Percentiles rank a stretch among this genome's conserved stretches.
These are phyloP conservation scores for Brasilioporus rufonigricans DNA, from an alignment of 768 basidiomycete species.

Conservation along the genomic window DNA sequence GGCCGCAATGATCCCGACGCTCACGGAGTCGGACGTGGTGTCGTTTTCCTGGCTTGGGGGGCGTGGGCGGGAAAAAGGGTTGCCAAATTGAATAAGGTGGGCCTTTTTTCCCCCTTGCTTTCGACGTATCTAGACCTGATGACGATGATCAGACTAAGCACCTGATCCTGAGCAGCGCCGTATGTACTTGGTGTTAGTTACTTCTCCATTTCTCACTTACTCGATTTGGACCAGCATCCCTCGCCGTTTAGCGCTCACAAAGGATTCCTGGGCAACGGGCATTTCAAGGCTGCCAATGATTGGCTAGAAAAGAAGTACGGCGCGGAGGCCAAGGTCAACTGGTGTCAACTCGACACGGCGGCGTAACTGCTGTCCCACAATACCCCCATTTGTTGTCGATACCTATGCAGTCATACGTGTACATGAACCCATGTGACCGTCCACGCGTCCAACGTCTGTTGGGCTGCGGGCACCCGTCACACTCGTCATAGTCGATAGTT, in stretches of 20 bases:
- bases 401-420: conserved; percentile 22
- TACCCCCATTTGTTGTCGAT: conserved; percentile 29
- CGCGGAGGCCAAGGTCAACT: conserved; percentile 64
- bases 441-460: conserved; percentile 8
- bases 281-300: conserved; percentile 83
- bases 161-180: conserved; percentile 73
- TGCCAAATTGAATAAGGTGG: conserved; percentile 69
- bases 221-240: conserved; percentile 62
- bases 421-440: conserved; percentile 13
- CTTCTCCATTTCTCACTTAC: conserved; percentile 26
- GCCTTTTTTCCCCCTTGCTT: conserved; percentile 15
- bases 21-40: conserved; percentile 64
- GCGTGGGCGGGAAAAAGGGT: conserved; percentile 83
- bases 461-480: conserved; percentile 21
- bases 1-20: conserved; percentile 32
- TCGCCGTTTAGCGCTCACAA: conserved; percentile 74
- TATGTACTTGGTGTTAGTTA: conserved; percentile 37
- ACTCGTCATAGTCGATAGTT: conserved; percentile 1
- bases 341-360: conserved; percentile 50
- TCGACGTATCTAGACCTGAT: conserved; percentile 20
- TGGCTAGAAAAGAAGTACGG: conserved; percentile 87
- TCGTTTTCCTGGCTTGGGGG: conserved; percentile 91
- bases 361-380: conserved; percentile 14
- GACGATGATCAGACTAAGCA: conserved; percentile 61
- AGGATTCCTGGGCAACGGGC: conserved; percentile 87